Base-by-base conservation (phyloP, 768 basidiomycete species). In the Thelephora ganbajun region DNA sequence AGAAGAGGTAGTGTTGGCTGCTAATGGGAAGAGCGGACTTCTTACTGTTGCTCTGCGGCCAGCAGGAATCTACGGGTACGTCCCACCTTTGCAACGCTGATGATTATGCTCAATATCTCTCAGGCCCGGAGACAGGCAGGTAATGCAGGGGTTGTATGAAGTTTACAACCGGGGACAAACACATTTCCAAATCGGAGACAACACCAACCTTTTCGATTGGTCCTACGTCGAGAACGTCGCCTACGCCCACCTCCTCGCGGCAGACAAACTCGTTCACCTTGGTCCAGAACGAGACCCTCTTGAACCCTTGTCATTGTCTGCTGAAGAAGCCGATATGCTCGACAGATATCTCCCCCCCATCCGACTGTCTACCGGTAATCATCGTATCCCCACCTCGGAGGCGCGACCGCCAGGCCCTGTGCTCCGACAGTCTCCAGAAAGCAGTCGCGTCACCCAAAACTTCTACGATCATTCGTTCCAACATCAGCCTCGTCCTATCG, bases 171-270 rank as follows among this genome's bases (percentile, higher is more conserved):
- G 78, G 39, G 77, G 79, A 14, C 85, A 96, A 62, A 91, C 90
- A 0, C 80, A 87, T 54, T 86, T 89, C 71, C 93, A 97, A 63
- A 80, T 99, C 53, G 96, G 96, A 34, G 72, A 84, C 66, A 96
- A 97, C 65, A 79, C 74, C 53, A 98, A 98, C 61, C 65, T 98
- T 3, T 91, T 88, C 57, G 96, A 98, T 64, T 92, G 85, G 78
- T 96, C 93, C 5, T 97, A 97, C 59, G 90, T 98, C 56, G 90
- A 80, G 47, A 99, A 99, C 61, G 82, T 94, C 51, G 94, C 92
- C 1, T 77, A 84, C 56, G 93, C 92, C 3, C 96, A 99, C 61
- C 68, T 99, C 12, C 76, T 98, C 45, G 96, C 96, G 11, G 83
- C 87, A 18, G 93, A 97, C 69, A 86, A 80, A 59, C 77, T 99